Percentiles rank a stretch among this genome's conserved stretches.
phyloP scores from a whole-genome alignment of 805 yeast species.

The Candida sonorensis region DNA sequence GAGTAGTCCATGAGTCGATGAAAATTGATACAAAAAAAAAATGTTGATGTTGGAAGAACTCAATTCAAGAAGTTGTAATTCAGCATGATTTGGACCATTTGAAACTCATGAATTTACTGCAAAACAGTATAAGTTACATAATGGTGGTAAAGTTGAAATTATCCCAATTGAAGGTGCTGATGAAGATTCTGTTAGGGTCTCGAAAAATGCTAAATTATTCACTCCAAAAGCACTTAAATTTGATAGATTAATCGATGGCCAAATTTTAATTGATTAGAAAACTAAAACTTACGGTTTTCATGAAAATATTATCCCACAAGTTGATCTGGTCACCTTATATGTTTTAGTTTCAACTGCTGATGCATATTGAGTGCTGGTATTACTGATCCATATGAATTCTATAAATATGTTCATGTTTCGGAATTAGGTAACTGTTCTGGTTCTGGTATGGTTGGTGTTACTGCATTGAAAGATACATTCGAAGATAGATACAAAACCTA shows the following conservation, averaged over 20 bases:
- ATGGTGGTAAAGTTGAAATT: conserved; percentile 88
- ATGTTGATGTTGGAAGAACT: too few species aligned
- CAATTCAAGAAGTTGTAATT: conserved; percentile 92
- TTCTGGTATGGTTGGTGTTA: conserved; percentile 99
- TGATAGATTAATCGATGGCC: conserved; percentile 80
- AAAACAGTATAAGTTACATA: conserved; percentile 86
- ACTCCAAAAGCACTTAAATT: conserved; percentile 81
- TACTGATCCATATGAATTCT: conserved; percentile 97
- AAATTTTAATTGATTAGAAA: conserved; percentile 97
- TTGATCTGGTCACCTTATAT: conserved; percentile 90
- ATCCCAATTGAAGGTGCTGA: conserved; percentile 85
- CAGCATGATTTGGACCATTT: conserved; percentile 94
- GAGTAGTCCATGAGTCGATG: too few species aligned
- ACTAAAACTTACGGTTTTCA: conserved; percentile 92
- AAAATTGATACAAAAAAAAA: too few species aligned
- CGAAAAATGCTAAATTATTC: conserved; percentile 87
- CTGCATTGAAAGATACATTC: conserved; percentile 96
- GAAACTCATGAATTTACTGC: conserved; percentile 96
- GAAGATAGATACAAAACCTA: conserved; percentile 86
- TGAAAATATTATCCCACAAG: conserved; percentile 89
- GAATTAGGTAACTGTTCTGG: conserved; percentile 99
- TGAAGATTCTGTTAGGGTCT: conserved; percentile 81
- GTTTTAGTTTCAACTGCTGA: conserved; percentile 93
- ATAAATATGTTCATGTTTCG: conserved; percentile 95
- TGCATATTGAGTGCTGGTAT: conserved; percentile 93